A percentile compares a stretch with the other conserved stretches of the same genome.
These are phyloP conservation scores for Phyllosticta ampelicida DNA, from an alignment of 2,329 filamentous ascomycete genomes.

Conservation along the genomic window DNA sequence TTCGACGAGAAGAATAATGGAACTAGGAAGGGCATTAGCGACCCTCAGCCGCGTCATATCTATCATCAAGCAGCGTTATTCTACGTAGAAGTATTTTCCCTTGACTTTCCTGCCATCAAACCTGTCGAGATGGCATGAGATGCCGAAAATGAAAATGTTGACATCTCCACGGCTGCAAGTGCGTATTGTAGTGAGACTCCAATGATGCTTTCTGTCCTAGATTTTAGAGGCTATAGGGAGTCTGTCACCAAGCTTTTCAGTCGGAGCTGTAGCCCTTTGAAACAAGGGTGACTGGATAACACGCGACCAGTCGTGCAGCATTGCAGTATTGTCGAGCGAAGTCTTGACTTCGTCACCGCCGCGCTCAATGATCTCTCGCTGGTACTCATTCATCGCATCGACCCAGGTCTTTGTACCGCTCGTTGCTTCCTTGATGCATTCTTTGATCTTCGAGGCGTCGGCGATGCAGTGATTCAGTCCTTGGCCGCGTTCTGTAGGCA, in stretches of 20 bases:
- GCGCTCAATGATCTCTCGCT: conserved; percentile 34
- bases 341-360: conserved; percentile 24
- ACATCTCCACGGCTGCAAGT: too few species aligned
- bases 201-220: too few species aligned
- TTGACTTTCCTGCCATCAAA: conserved; percentile 31
- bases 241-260: neutral
- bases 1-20: conserved; percentile 16
- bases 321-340: conserved; percentile 21
- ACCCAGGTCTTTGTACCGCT: conserved; percentile 3
- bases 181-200: too few species aligned
- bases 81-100: conserved; percentile 28
- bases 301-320: conserved; percentile 29
- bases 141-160: too few species aligned
- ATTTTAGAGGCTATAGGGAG: neutral
- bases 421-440: conserved; percentile 9
- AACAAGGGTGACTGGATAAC: conserved; percentile 25
- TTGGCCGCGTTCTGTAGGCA: conserved; percentile 32
- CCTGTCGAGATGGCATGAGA: conserved; percentile 25
- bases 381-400: conserved; percentile 14
- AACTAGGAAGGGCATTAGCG: conserved; percentile 25
- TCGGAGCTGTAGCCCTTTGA: conserved; percentile 20
- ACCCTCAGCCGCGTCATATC: conserved; percentile 23
- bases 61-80: conserved; percentile 34
- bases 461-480: conserved; percentile 38
- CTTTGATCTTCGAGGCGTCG: conserved; percentile 28